Conservation (phyloP, 192 early-diverging fungal genomes). For the Coemansia sp. region DNA sequence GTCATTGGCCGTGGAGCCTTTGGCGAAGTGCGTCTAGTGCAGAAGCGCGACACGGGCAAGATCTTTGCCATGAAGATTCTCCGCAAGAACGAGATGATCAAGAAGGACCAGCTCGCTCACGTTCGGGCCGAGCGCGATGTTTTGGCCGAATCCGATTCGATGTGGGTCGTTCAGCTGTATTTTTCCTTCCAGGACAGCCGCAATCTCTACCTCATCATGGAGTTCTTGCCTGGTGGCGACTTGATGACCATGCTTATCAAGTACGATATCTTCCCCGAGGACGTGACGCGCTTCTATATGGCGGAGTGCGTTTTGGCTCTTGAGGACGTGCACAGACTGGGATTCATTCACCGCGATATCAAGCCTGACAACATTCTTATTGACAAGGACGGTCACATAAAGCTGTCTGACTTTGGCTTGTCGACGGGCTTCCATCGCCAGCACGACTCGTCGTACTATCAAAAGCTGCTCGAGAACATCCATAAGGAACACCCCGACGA, state of each 20-base stretch:
- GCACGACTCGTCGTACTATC: slow-evolving; percentile 97
- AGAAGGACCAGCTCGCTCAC: slow-evolving; percentile 98
- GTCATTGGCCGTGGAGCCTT: slow-evolving; percentile 99
- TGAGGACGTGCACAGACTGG: slow-evolving; percentile 90
- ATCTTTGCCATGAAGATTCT: slow-evolving; percentile 99
- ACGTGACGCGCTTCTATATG: slow-evolving; percentile 98
- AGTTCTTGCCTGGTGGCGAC: slow-evolving; percentile 98
- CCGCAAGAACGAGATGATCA: slow-evolving; percentile 96
- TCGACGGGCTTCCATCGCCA: slow-evolving; percentile 99
- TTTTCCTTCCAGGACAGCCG: slow-evolving; percentile 97
- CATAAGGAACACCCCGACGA: slow-evolving; percentile 61
- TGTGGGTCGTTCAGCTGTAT: slow-evolving; percentile 98
- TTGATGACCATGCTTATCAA: slow-evolving; percentile 99
- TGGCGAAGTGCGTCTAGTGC: slow-evolving; percentile 97
- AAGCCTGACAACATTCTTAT: slow-evolving; percentile 93
- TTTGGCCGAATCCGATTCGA: slow-evolving; percentile 92
- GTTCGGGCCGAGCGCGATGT: slow-evolving; percentile 99
- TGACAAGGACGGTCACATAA: slow-evolving; percentile 98
- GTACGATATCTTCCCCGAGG: slow-evolving; percentile 96
- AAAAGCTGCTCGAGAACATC: slow-evolving; percentile 74
- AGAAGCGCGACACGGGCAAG: slow-evolving; percentile 95
- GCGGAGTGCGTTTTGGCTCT: slow-evolving; percentile 95
- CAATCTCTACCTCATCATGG: slow-evolving; percentile 99
- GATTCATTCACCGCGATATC: slow-evolving; percentile 93
- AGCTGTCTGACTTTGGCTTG: slow-evolving; percentile 99